Conservation (phyloP, 441 rosid genomes). For the Populus hybrid region DNA sequence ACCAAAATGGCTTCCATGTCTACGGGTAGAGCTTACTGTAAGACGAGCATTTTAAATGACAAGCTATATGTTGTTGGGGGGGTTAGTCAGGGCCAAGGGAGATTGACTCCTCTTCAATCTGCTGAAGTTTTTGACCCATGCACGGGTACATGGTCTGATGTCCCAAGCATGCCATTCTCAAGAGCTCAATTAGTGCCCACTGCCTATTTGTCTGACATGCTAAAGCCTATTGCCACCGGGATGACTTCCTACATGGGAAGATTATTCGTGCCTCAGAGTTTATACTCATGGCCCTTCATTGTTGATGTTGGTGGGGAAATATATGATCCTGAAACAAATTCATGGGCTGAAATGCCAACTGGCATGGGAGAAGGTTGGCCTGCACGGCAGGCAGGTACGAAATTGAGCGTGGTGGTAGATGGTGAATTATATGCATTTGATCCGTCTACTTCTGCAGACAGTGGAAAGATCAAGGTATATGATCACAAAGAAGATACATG, state of each 20-base stretch:
- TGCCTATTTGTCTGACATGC: slow-evolving; percentile 72
- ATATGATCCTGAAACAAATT: slow-evolving; percentile 63
- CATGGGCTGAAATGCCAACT: slow-evolving; percentile 83
- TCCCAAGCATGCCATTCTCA: slow-evolving; percentile 89
- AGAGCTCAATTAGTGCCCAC: slow-evolving; percentile 76
- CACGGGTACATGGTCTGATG: slow-evolving; percentile 54
- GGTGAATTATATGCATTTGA: slow-evolving; percentile 75
- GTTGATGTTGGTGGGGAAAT: slow-evolving; percentile 93
- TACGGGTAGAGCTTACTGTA: slow-evolving; percentile 69
- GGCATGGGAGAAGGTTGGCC: slow-evolving; percentile 99
- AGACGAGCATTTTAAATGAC: slow-evolving; percentile 66
- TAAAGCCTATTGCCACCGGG: slow-evolving; percentile 90
- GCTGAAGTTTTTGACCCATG: slow-evolving; percentile 85
- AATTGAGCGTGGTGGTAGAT: slow-evolving; percentile 67
- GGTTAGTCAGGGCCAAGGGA: slow-evolving; percentile 60
- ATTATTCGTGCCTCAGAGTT: slow-evolving; percentile 82
- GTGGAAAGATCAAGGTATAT: slow-evolving; percentile 72
- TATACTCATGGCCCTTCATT: slow-evolving; percentile 94
- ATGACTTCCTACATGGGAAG: slow-evolving; percentile 85
- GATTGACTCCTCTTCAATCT: slow-evolving; percentile 72
- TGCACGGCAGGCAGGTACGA: slow-evolving; percentile 81
- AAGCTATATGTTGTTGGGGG: slow-evolving; percentile 91
- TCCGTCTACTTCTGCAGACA: slow-evolving; percentile 67
- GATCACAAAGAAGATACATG: slow-evolving; percentile 76
- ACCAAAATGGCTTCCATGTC: slow-evolving; percentile 68